These are phyloP conservation scores for Lactarius akahatsu DNA, from an alignment of 768 basidiomycete species.

Conservation along the genomic window DNA sequence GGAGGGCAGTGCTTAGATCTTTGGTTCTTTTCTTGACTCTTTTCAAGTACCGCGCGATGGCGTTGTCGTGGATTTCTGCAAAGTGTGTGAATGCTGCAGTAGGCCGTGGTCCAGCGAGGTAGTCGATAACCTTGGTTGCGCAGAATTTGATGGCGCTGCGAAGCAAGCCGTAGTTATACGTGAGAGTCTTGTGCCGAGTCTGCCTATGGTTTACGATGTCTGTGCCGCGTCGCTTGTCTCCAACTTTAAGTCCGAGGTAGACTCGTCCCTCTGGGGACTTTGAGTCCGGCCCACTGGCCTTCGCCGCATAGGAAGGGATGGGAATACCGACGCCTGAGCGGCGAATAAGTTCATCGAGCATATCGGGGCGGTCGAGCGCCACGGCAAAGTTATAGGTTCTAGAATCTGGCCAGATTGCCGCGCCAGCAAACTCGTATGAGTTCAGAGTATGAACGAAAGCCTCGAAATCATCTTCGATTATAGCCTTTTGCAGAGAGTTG, in stretches of 20 bases:
- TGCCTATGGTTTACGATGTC: constrained; percentile 44
- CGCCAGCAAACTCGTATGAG: constrained; percentile 42
- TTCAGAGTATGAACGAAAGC: constrained; percentile 49
- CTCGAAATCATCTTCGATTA: constrained; percentile 49
- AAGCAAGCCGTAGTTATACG: constrained; percentile 13
- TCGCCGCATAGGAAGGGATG: constrained; percentile 33
- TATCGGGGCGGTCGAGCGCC: constrained; percentile 46
- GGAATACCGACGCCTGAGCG: constrained; percentile 44
- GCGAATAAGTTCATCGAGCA: constrained; percentile 58
- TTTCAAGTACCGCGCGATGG: constrained; percentile 44
- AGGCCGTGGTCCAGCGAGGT: constrained; percentile 48
- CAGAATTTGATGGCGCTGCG: constrained; percentile 7
- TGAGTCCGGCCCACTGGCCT: constrained; percentile 34
- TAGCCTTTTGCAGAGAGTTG: constrained; percentile 38
- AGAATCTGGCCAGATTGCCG: constrained; percentile 32
- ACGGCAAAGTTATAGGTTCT: constrained; percentile 26
- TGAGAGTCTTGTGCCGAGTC: neutral
- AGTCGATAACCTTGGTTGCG: constrained; percentile 41
- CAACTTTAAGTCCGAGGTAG: constrained; percentile 61
- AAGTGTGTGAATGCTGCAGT: constrained; percentile 53
- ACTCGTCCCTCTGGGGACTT: constrained; percentile 39
- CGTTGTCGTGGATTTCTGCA: constrained; percentile 43
- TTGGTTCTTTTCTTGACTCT: constrained; percentile 39
- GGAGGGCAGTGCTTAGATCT: constrained; percentile 44
- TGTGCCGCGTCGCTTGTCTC: constrained; percentile 56